These are phyloP conservation scores for Neobulgaria alba DNA, from an alignment of 2,329 filamentous ascomycete genomes.

Conservation along the genomic window DNA sequence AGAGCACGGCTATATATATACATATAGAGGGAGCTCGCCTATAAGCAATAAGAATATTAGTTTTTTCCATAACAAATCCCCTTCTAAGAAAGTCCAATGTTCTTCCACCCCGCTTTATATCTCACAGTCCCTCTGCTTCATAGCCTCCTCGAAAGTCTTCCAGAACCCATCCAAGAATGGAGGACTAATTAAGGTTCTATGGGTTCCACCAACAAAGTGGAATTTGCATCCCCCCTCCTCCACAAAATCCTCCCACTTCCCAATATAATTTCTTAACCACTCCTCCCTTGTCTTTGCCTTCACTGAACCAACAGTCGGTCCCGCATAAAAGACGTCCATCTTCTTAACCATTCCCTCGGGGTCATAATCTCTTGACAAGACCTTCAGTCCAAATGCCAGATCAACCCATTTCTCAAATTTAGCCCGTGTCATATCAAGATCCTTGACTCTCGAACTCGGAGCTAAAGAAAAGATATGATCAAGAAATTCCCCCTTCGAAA, in stretches of 20 bases:
- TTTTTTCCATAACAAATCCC: no score
- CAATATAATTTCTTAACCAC: conserved; percentile 1
- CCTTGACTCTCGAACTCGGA: conserved; percentile 20
- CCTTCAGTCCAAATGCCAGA: conserved; percentile 31
- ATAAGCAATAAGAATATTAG: no score
- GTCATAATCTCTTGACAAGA: conserved; percentile 36
- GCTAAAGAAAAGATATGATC: conserved; percentile 18
- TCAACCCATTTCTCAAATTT: conserved; percentile 30
- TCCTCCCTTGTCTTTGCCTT: conserved; percentile 4
- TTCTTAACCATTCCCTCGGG: conserved; percentile 29
- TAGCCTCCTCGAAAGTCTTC: no score
- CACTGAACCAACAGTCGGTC: conserved; percentile 24
- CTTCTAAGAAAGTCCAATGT: no score
- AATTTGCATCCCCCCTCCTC: no score
- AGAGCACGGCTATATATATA: no score
- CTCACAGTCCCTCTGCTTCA: no score
- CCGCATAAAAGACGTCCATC: conserved; percentile 37
- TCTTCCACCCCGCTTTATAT: no score
- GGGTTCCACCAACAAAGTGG: no score
- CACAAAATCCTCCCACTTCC: conserved; percentile 2
- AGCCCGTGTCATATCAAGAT: conserved; percentile 27
- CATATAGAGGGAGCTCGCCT: no score
- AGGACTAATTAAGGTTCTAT: no score
- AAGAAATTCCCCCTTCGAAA: conserved; percentile 15
- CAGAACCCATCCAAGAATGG: no score